Base-by-base conservation (phyloP, 495 filamentous ascomycete genomes). In the Neurospora sublineolata region DNA sequence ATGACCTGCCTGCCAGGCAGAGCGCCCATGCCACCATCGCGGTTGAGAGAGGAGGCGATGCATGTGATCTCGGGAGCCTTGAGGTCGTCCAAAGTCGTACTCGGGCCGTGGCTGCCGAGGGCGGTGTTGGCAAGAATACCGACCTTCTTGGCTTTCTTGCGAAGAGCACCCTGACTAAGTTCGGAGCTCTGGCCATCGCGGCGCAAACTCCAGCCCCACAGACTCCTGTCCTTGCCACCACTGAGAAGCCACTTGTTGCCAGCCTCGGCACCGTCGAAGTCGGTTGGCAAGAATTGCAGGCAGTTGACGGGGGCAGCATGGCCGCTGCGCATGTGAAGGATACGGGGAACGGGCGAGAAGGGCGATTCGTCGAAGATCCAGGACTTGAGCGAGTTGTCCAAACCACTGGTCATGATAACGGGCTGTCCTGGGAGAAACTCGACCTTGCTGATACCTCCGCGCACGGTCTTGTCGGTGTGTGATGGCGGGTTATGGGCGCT, bases 131-230 rank as follows among this genome's bases (percentile, higher is more conserved):
- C 86, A 1, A 93, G 82, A 42, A 93, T 84, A 5, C 92, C 92
- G 33, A 87, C 80, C 75, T 96, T 97, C 81, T 92, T 96, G 4
- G 92, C 90, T 80, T 93, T 97, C 75, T 90, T 91, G 67, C 89
- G 87, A 39, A 95, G 84, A 67, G 89, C 87, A 27, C 94, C 94
- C 79, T 99, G 96, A 38, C 94, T 97, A 11, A 99, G 81, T 79
- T 98, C 95, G 6, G 92, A 89, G 75, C 92, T 96, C 80, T 98
- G 96, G 40, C 94, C 94, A 79, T 99, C 95, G 72, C 93, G 91
- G 41, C 96, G 91, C 73, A 98, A 80, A 84, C 94, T 97, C 86
- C 95, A 94, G 18, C 91, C 94, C 94, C 96, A 97, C 14, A 98
- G 83, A 81, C 92, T 96, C 72, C 92, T 86, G 78, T 98, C 95